Evolutionary conservation across 306 rosid genomes (phyloP), one percentile per base, ranked within the genome.

Genomic region (Trichosanthes truncata): DNA sequence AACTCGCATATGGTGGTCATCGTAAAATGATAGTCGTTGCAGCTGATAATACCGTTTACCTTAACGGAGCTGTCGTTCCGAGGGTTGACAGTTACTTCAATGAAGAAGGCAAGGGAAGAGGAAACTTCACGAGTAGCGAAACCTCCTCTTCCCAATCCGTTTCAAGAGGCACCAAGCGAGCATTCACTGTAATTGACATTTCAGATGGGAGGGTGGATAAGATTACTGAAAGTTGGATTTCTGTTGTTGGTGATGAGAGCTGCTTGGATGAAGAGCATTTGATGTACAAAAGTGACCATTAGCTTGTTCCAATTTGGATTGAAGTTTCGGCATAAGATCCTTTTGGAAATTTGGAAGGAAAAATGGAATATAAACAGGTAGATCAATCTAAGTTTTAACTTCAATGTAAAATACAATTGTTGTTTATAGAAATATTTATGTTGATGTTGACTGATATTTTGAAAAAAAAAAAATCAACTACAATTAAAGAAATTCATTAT

Each of bases 21-120:
- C 92, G 95, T 84, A 91, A 94, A 91, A 94, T 87, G 94, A 87
- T 91, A 13, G 88, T 86, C 55, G 77, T 84, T 79, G 91, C 95
- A 38, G 55, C 84, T 15, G 91, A 89, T 79, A 75, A 87, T 81
- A 86, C 91, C 56, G 82, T 89, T 84, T 89, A 91, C 85, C 86
- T 95, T 85, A 95, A 95, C 56, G 96, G 93, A 75, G 98, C 98
- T 41, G 49, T 95, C 78, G 93, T 95, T 88, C 97, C 97, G 0
- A 84, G 98, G 82, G 93, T 91, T 69, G 83, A 79, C 79, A 84
- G 68, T 46, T 73, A 86, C 82, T 75, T 52, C 12, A 80, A 79
- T 36, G 87, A 85, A 62, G 82, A 85, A 83, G 67, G 52, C 20
- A 14, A 62, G 9, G 75, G 80, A 80, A 63, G 72, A 7, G 83